These are phyloP conservation scores for Diaporthe caulivora DNA, from an alignment of 2,329 filamentous ascomycete genomes.

Conservation along the genomic window DNA sequence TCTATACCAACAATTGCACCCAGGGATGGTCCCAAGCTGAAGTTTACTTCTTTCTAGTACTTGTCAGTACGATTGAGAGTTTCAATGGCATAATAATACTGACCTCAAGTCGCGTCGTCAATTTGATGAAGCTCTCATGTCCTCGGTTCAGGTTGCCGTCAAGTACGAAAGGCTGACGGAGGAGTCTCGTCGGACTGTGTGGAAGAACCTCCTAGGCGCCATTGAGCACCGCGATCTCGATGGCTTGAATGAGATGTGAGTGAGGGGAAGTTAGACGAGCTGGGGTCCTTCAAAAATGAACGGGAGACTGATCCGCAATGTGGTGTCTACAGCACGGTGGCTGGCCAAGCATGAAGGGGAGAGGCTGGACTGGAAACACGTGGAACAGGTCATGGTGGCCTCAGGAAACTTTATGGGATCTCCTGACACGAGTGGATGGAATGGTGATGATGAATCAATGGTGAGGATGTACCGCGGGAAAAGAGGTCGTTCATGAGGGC, in stretches of 20 bases:
- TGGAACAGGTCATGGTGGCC: slow-evolving; percentile 42
- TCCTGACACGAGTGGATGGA: slow-evolving; percentile 41
- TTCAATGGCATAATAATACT: slow-evolving; percentile 50
- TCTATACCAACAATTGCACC: rapidly evolving
- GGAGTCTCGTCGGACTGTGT: slow-evolving; percentile 41
- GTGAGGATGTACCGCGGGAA: too few relatives aligned
- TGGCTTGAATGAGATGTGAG: too few relatives aligned
- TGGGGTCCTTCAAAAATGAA: slow-evolving; percentile 16
- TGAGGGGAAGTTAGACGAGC: slow-evolving; percentile 2
- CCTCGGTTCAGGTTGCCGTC: slow-evolving; percentile 47
- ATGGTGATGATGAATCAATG: too few relatives aligned
- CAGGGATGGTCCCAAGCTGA: rapidly evolving
- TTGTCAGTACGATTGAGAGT: slow-evolving; percentile 47
- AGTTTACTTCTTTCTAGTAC: slow-evolving; percentile 34
- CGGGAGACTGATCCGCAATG: slow-evolving; percentile 22
- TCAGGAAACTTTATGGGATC: slow-evolving; percentile 41
- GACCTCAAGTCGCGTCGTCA: slow-evolving; percentile 48
- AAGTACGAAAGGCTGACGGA: slow-evolving; percentile 44
- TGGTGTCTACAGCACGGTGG: not conserved
- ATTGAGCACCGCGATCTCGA: too few relatives aligned
- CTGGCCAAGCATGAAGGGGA: slow-evolving; percentile 38
- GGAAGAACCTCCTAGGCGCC: slow-evolving; percentile 44
- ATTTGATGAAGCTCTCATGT: slow-evolving; percentile 51
- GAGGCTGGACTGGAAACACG: slow-evolving; percentile 41
- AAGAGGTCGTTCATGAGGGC: too few relatives aligned